Base-by-base conservation (phyloP, 148 eudicot genomes). In the Heliamphora exappendiculata region DNA sequence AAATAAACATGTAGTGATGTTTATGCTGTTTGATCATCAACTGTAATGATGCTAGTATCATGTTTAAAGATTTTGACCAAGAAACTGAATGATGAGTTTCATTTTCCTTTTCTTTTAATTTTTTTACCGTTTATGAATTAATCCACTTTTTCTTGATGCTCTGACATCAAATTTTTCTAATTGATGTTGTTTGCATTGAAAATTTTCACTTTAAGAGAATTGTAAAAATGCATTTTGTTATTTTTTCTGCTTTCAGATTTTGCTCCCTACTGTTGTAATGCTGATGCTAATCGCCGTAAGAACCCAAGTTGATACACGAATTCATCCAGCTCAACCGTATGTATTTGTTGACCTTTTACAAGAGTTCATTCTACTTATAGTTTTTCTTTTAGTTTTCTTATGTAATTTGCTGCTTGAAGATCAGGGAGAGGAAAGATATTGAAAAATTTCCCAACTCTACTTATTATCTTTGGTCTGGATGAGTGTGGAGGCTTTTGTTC, bases 201-300 rank as follows among this genome's bases (percentile, higher is more conserved):
- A 4, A 28, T 47, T 47, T 7, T 28, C 28, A 8, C 24, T 33
- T 13, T 64, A n/a, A 33, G 11, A 63, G 71, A 34, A 57, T 10
- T 28, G 28, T 62, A 34, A n/a, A 55, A 11, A 47, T 39, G 76
- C 41, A 53, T 71, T 22, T 70, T 45, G 17, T 37, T 75, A 53
- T 31, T 36, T 45, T 76, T 57, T 80, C 39, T 57, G 20, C 78
- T 85, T 57, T 75, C 88, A 95, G 99, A 85, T 95, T 82, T 84
- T 95, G 77, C 93, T 95, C 75, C 99, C 99, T 1, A 86, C 96
- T 51, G 75, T 86, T 72, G 93, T 95, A 78, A 89, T 95, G 99
- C 84, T 95, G 89, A 86, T 95, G 97, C 83, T 95, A 83, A 91
- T 95, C 47, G 99, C 93, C 83, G 88, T 95, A 70, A 85, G 97